Evolutionary conservation across 139 green algal genomes (phyloP).

Genomic region (Micromonas pusilla): DNA sequence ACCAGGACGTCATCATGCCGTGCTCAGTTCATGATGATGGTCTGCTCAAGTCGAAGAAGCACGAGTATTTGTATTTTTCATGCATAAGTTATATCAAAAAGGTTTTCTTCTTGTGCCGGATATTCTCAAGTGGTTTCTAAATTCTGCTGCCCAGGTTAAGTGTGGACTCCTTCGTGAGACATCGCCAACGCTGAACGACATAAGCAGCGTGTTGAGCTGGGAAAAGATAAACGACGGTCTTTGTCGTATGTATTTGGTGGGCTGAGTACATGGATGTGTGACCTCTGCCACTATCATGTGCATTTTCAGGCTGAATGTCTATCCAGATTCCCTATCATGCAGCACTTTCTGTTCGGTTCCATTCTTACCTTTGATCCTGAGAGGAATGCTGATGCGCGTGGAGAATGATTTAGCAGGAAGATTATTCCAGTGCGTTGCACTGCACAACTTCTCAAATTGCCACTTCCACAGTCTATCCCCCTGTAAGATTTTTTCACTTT

Average conservation of each 20-base stretch:
- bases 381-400: no score
- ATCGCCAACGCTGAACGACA: not conserved
- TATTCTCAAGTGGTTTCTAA: not conserved
- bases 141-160: slow-evolving; percentile 1
- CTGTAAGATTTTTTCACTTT: no score
- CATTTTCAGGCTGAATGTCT: slow-evolving; percentile 4
- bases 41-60: not conserved
- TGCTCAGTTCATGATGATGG: not conserved
- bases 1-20: no score
- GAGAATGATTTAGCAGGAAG: no score
- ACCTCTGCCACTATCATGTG: not conserved
- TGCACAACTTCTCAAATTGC: no score
- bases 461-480: no score
- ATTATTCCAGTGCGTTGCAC: no score
- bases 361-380: not conserved
- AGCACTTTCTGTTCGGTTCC: slow-evolving; percentile 8
- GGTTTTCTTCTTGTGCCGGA: no score
- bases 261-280: no score
- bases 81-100: not conserved
- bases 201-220: not conserved
- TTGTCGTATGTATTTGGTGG: not conserved
- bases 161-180: not conserved
- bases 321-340: not conserved
- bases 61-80: not conserved
- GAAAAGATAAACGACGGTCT: slow-evolving; percentile 1